phyloP scores from a whole-genome alignment of 805 yeast genomes.

The Wickerhamiella vanderwaltii region DNA sequence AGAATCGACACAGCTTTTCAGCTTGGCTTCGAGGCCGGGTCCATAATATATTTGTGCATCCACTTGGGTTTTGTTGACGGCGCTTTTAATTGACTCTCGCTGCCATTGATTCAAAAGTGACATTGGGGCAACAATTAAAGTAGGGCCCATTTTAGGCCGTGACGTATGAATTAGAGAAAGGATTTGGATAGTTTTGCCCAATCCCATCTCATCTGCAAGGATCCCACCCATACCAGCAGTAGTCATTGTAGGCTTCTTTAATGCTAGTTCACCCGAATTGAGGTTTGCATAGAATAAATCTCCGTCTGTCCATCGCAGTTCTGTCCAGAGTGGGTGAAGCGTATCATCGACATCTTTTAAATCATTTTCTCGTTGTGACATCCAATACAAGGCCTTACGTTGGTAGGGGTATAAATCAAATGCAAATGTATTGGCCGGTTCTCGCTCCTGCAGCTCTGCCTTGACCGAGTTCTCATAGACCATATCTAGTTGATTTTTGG shows the following conservation, averaged over 20 bases:
- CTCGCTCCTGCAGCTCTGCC: constrained; percentile 47
- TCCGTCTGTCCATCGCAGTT: constrained; percentile 56
- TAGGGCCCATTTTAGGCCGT: constrained; percentile 24
- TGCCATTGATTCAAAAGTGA: constrained; percentile 88
- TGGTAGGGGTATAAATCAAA: constrained; percentile 64
- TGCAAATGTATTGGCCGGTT: constrained; percentile 44
- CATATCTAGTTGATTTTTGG: constrained; percentile 62
- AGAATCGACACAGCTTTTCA: constrained; percentile 38
- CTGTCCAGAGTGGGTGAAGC: constrained; percentile 79
- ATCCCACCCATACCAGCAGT: constrained; percentile 68
- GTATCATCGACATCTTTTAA: constrained; percentile 28
- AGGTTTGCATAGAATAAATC: constrained; percentile 58
- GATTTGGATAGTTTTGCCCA: constrained; percentile 85
- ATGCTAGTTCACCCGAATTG: constrained; percentile 66
- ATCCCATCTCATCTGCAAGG: constrained; percentile 92
- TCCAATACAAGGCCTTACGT: constrained; percentile 77
- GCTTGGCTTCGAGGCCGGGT: constrained; percentile 35
- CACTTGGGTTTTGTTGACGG: constrained; percentile 26
- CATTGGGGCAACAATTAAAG: constrained; percentile 80
- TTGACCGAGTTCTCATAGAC: constrained; percentile 53
- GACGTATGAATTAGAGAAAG: constrained; percentile 53
- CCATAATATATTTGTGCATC: constrained; percentile 58
- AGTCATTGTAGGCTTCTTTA: constrained; percentile 51
- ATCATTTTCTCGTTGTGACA: constrained; percentile 63
- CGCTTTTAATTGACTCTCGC: constrained; percentile 49